Evolutionary conservation across 768 basidiomycete species (phyloP).

Genomic region (Leucosporidium scottii): DNA sequence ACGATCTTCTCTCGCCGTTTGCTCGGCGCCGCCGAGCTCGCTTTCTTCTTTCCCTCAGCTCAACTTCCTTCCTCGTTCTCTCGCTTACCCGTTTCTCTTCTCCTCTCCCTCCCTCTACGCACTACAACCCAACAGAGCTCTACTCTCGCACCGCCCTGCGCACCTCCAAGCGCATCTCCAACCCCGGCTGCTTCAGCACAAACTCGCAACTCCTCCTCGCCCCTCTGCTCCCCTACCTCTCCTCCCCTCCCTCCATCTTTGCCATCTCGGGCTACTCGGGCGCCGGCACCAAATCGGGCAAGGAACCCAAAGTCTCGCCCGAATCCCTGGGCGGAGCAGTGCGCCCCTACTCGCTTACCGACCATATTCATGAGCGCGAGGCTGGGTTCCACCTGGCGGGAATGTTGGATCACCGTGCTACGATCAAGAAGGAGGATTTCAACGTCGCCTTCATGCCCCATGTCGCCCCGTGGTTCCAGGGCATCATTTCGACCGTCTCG

Average conservation of each 20-base stretch:
- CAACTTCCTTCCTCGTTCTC: constrained; percentile 19
- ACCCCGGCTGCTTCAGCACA: constrained; percentile 96
- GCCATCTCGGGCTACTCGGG: constrained; percentile 92
- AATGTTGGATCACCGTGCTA: constrained; percentile 51
- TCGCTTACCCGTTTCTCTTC: constrained; percentile 23
- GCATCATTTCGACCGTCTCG: constrained; percentile 79
- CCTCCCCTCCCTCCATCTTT: constrained; percentile 67
- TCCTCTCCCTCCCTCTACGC: constrained; percentile 33
- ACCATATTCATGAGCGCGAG: constrained; percentile 98
- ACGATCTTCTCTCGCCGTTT: not conserved
- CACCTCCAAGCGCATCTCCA: constrained; percentile 75
- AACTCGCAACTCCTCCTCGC: constrained; percentile 86
- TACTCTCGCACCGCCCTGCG: constrained; percentile 68
- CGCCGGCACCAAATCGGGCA: constrained; percentile 77
- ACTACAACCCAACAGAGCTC: constrained; percentile 55
- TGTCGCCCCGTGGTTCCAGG: constrained; percentile 92
- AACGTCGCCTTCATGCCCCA: constrained; percentile 77
- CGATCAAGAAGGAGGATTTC: constrained; percentile 60
- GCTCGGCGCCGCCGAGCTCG: not conserved
- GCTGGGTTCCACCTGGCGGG: constrained; percentile 77
- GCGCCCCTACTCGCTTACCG: constrained; percentile 81
- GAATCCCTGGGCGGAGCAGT: constrained; percentile 68
- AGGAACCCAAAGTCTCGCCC: constrained; percentile 71
- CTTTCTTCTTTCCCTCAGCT: constrained; percentile 29
- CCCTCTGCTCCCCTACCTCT: constrained; percentile 68